phyloP scores from a whole-genome alignment of 495 filamentous ascomycete species.

The Darksidea phi region DNA sequence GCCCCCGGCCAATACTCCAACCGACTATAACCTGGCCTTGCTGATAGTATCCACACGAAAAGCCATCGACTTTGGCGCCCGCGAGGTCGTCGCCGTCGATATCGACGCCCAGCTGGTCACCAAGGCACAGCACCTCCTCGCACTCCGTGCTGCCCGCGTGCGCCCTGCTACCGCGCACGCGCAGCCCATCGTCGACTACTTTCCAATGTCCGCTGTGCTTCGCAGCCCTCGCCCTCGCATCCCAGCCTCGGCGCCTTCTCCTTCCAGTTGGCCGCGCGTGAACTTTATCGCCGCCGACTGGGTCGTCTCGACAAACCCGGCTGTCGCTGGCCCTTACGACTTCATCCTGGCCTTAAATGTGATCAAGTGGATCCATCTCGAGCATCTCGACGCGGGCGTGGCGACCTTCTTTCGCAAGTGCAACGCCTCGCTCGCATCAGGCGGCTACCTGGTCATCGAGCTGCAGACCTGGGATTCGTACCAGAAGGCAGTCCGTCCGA shows the following conservation, averaged over 20 bases:
- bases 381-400: constrained; percentile 40
- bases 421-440: constrained; percentile 29
- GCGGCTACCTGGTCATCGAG: constrained; percentile 45
- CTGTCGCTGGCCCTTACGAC: constrained; percentile 35
- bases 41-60: constrained; percentile 31
- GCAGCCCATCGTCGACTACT: constrained; percentile 38
- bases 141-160: constrained; percentile 40
- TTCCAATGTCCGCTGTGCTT: constrained; percentile 44
- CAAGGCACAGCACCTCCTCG: constrained; percentile 41
- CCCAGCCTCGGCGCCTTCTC: constrained; percentile 21
- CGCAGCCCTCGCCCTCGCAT: constrained; percentile 37
- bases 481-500: constrained; percentile 35
- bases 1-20: constrained; percentile 24
- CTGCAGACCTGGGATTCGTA: constrained; percentile 46
- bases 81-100: constrained; percentile 43
- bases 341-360: constrained; percentile 45
- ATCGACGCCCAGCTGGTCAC: constrained; percentile 41
- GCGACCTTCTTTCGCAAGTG: constrained; percentile 40
- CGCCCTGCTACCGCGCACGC: constrained; percentile 18
- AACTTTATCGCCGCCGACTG: constrained; percentile 40
- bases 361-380: constrained; percentile 48
- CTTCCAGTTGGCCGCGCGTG: constrained; percentile 27
- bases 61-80: constrained; percentile 43
- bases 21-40: constrained; percentile 32
- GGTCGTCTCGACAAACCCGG: constrained; percentile 31